Evolutionary conservation across 345 rosid species (phyloP).

Genomic region (Brassica napus): Da-Ae NC_063443.1:14249001-14249500

Average conservation of each 20-base stretch:
- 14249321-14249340: slow-evolving; percentile 60
- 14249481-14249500: slow-evolving; percentile 70
- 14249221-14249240: slow-evolving; percentile 61
- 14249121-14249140: slow-evolving; percentile 88
- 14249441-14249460: slow-evolving; percentile 59
- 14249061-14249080: slow-evolving; percentile 67
- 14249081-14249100: slow-evolving; percentile 84
- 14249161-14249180: slow-evolving; percentile 59
- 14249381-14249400: neutral
- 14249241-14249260: slow-evolving; percentile 57
- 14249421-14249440: slow-evolving; percentile 41
- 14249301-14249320: slow-evolving; percentile 51
- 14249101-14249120: slow-evolving; percentile 85
- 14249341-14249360: slow-evolving; percentile 16
- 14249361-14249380: neutral
- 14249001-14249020: slow-evolving; percentile 67
- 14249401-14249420: slow-evolving; percentile 20
- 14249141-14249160: slow-evolving; percentile 50
- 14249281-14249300: slow-evolving; percentile 57
- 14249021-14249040: slow-evolving; percentile 87
- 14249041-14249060: slow-evolving; percentile 63
- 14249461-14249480: slow-evolving; percentile 56
- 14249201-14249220: slow-evolving; percentile 47
- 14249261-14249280: slow-evolving; percentile 56
- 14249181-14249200: slow-evolving; percentile 64